phyloP scores from a whole-genome alignment of 495 filamentous ascomycete genomes.

The Oleoguttula mirabilis region DNA sequence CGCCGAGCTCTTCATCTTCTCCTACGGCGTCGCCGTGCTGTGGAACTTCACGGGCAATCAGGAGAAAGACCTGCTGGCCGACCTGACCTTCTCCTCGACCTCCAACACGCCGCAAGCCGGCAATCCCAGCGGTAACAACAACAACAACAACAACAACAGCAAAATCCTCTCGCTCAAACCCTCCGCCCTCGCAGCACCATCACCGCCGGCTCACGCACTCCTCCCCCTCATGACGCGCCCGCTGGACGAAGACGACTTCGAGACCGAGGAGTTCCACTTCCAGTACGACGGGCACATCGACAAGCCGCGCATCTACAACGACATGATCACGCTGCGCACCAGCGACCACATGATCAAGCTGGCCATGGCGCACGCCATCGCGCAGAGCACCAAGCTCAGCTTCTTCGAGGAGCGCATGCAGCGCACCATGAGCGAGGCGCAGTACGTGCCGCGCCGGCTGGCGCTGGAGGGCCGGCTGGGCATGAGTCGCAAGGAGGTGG shows the following conservation, averaged over 20 bases:
- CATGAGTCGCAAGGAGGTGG: constrained; percentile 84
- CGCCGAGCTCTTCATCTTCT: constrained; percentile 96
- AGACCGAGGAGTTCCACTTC: constrained; percentile 98
- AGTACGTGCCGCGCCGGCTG: constrained; percentile 77
- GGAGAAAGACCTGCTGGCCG: constrained; percentile 92
- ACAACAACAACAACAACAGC: not conserved
- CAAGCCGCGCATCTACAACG: constrained; percentile 85
- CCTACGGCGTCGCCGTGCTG: constrained; percentile 94
- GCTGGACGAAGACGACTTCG: constrained; percentile 73
- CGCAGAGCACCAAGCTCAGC: constrained; percentile 91
- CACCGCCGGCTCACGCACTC: no score
- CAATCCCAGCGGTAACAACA: constrained; percentile 19
- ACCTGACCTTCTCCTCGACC: constrained; percentile 76
- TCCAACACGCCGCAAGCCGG: constrained; percentile 4
- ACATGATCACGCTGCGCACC: constrained; percentile 94
- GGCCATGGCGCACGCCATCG: constrained; percentile 91
- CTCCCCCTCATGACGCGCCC: constrained; percentile 56
- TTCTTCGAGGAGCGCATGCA: constrained; percentile 97
- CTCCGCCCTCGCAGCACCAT: constrained; percentile 31
- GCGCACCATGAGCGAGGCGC: constrained; percentile 81
- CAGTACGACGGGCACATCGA: constrained; percentile 80
- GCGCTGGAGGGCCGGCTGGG: constrained; percentile 83
- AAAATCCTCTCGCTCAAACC: constrained; percentile 5
- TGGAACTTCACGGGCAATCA: constrained; percentile 96
- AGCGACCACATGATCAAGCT: constrained; percentile 99